A percentile compares a stretch with the other conserved stretches of the same genome.
phyloP scores from a whole-genome alignment of 2,329 filamentous ascomycete genomes.

The Fusarium domesticum region DNA sequence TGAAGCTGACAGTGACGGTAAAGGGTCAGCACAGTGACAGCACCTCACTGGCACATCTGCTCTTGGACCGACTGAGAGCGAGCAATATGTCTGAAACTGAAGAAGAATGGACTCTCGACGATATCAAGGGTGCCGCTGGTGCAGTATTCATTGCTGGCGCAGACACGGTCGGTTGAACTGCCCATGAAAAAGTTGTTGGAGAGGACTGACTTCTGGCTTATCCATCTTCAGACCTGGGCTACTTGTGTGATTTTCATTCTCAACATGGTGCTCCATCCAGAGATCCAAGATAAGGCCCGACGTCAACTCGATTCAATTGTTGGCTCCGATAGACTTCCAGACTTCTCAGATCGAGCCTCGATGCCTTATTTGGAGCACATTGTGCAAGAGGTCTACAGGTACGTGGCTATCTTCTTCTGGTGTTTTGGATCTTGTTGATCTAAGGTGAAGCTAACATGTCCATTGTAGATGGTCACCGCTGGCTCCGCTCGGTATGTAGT shows the following conservation, averaged over 20 bases:
- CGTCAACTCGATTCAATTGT: constrained; percentile 46
- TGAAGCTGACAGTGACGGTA: constrained; percentile 14
- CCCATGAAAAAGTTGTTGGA: constrained; percentile 9
- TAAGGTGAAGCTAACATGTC: constrained; percentile 2
- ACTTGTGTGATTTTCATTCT: constrained; percentile 40
- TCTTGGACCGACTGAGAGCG: constrained; percentile 19
- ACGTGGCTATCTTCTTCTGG: not conserved
- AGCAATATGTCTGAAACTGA: constrained; percentile 12
- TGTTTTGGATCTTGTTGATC: not conserved
- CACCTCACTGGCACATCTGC: constrained; percentile 26
- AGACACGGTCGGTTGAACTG: constrained; percentile 35
- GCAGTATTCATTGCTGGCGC: constrained; percentile 50
- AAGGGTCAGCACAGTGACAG: constrained; percentile 15
- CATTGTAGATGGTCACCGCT: constrained; percentile 39
- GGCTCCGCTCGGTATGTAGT: constrained; percentile 41
- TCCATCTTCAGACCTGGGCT: constrained; percentile 28
- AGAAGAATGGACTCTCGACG: constrained; percentile 35
- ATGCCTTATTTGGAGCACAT: constrained; percentile 45
- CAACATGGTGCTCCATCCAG: constrained; percentile 41
- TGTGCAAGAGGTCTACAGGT: constrained; percentile 44
- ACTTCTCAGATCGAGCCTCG: constrained; percentile 41
- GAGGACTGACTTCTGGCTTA: no score
- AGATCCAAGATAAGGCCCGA: constrained; percentile 46
- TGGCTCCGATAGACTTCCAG: constrained; percentile 40
- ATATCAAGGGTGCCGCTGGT: constrained; percentile 50